phyloP scores from a whole-genome alignment of 352 stramenopile species.

The Pythium phragmitis region DNA sequence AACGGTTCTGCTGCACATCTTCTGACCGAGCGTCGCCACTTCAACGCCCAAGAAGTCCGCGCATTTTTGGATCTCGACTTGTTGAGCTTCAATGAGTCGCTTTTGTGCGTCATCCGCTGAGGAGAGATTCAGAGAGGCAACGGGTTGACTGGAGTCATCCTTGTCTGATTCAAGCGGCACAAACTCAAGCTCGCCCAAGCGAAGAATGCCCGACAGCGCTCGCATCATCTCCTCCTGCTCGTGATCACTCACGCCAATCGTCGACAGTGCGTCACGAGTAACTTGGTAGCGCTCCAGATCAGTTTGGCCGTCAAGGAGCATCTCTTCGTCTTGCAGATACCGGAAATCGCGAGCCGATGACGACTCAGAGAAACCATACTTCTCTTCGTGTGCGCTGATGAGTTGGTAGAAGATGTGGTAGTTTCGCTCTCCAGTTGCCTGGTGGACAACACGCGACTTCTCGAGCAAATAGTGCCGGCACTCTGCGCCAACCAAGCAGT shows the following conservation, averaged over 20 bases:
- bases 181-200: conserved; percentile 83
- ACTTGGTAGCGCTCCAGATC: conserved; percentile 79
- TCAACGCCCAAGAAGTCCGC: conserved; percentile 72
- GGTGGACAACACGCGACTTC: conserved; percentile 94
- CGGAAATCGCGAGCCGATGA: conserved; percentile 61
- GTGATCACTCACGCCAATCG: conserved; percentile 64
- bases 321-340: conserved; percentile 72
- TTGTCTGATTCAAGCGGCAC: conserved; percentile 72
- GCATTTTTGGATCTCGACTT: conserved; percentile 58
- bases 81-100: conserved; percentile 48
- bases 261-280: conserved; percentile 75
- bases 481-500: conserved; percentile 85
- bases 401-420: conserved; percentile 99
- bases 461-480: conserved; percentile 96
- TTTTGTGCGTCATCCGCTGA: conserved; percentile 17
- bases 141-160: conserved; percentile 67
- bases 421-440: conserved; percentile 92
- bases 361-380: conserved; percentile 47
- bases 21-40: conserved; percentile 52
- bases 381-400: conserved; percentile 56
- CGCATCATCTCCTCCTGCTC: conserved; percentile 79
- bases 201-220: conserved; percentile 72
- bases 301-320: conserved; percentile 65
- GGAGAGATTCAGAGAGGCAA: conserved; percentile 41
- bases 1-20: conserved; percentile 81